Evolutionary conservation across 805 yeast genomes (phyloP), one percentile per base, ranked within the genome.

Genomic region (Starmera dryadoides): DNA sequence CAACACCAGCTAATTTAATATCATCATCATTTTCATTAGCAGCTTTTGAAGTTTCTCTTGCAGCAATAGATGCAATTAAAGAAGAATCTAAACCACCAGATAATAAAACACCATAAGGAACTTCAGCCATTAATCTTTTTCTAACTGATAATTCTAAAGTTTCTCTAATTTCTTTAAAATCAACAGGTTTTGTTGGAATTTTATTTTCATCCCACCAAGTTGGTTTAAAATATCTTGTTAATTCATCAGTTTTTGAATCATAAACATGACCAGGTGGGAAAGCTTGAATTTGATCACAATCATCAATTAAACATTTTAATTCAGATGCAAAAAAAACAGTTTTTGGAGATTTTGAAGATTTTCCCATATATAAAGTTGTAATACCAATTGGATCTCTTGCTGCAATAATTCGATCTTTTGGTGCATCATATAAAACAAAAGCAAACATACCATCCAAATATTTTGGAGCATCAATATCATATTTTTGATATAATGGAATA

Each of bases 81-180:
- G 96, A 87, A 35, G 97, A 88, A 64, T 93, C 99, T 58, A 93
- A 77, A 50, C 99, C 99, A 61, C 99, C 99, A 18, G 96, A 87
- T 51, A 93, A 73, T 52, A 93, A 71, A 35, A 93, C 99, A 70
- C 99, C 99, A 64, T 86, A 93, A 41, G 99, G 98, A 45, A 93
- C 99, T 72, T 93, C 99, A 41, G 98, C 93, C 99, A 93, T 93
- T 57, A 93, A 77, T 75, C 98, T 84, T 85, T 93, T 93, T 74
- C 98, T 84, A 40, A 93, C 99, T 36, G 98, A 88, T 68, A 83
- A 69, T 66, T 93, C 98, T 60, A 93, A 75, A 36, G 86, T 63
- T 55, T 81, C 83, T 64, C 96, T 81, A 45, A 93, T 75, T 43
- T 66, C 52, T 55, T 61, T 77, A 59, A 71, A 78, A 61, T 91